These are phyloP conservation scores for Ilex paraguariensis DNA, from an alignment of 305 asterid genomes.

Conservation along the genomic window DNA sequence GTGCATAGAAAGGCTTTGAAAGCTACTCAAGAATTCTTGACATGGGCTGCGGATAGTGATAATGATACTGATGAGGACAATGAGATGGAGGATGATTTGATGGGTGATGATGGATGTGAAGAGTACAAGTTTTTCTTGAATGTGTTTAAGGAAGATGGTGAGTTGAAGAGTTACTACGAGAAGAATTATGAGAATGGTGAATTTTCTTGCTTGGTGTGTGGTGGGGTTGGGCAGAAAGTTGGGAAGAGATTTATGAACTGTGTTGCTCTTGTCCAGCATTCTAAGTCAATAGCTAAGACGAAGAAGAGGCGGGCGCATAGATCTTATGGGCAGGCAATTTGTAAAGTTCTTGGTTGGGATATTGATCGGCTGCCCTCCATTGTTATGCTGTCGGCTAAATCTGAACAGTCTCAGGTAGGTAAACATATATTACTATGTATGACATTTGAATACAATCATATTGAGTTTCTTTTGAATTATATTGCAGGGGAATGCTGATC, in stretches of 20 bases:
- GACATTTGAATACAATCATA: background rate
- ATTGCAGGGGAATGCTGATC: no score
- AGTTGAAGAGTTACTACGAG: slow-evolving; percentile 44
- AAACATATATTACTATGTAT: background rate
- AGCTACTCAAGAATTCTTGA: slow-evolving; percentile 29
- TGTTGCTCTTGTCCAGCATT: slow-evolving; percentile 67
- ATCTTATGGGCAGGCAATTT: slow-evolving; percentile 55
- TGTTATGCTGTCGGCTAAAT: slow-evolving; percentile 24
- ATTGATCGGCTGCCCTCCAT: slow-evolving; percentile 39
- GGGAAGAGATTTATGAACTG: slow-evolving; percentile 65
- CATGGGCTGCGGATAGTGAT: background rate
- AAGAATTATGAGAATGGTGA: slow-evolving; percentile 45
- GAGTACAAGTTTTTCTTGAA: slow-evolving; percentile 35
- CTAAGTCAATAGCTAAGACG: slow-evolving; percentile 39
- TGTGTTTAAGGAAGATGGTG: slow-evolving; percentile 41
- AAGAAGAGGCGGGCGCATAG: slow-evolving; percentile 59
- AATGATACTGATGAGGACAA: slow-evolving; percentile 15
- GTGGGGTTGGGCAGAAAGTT: slow-evolving; percentile 44
- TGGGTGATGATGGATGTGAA: slow-evolving; percentile 26
- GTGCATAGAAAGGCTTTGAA: slow-evolving; percentile 39
- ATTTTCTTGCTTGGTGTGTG: slow-evolving; percentile 71
- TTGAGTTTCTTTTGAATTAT: no score
- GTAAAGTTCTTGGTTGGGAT: slow-evolving; percentile 81
- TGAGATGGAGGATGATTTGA: slow-evolving; percentile 32
- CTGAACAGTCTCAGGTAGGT: slow-evolving; percentile 24